Percentiles rank a stretch among this genome's conserved stretches.
Conservation (phyloP, 192 early-diverging fungal species). For the Mortierella claussenii region DNA sequence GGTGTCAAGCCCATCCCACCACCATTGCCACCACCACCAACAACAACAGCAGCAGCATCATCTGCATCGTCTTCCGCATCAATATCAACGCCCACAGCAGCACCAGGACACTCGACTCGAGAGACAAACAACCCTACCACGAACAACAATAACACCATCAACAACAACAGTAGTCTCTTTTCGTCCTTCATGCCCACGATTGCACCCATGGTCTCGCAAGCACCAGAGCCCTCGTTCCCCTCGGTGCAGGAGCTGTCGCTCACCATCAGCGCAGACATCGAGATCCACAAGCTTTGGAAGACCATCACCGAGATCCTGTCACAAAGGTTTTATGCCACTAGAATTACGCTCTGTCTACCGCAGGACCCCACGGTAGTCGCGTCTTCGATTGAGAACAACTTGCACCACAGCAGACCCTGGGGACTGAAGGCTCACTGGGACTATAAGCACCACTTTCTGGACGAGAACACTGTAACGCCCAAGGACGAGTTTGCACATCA, state of each 20-base stretch:
- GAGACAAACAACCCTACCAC: neutral
- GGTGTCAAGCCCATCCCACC: no score
- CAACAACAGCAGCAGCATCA: no score
- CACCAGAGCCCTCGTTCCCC: conserved; percentile 17
- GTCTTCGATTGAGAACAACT: conserved; percentile 24
- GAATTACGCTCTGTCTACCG: conserved; percentile 37
- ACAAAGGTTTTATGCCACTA: conserved; percentile 38
- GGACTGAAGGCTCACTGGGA: conserved; percentile 43
- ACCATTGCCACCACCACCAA: no score
- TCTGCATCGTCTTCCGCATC: no score
- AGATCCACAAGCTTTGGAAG: conserved; percentile 42
- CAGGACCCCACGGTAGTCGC: conserved; percentile 31
- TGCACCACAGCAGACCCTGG: conserved; percentile 24
- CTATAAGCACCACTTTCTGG: conserved; percentile 39
- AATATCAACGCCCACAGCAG: no score
- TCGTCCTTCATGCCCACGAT: neutral
- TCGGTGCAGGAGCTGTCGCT: conserved; percentile 48
- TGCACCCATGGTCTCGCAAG: conserved; percentile 17
- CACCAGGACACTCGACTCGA: neutral
- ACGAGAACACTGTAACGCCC: conserved; percentile 46
- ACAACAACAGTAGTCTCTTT: neutral
- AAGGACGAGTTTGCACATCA: conserved; percentile 47
- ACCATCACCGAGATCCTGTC: conserved; percentile 48
- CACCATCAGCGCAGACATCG: conserved; percentile 40
- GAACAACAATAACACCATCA: neutral